Conservation (phyloP, 306 rosid species). For the Cotoneaster glaucophyllus region DNA sequence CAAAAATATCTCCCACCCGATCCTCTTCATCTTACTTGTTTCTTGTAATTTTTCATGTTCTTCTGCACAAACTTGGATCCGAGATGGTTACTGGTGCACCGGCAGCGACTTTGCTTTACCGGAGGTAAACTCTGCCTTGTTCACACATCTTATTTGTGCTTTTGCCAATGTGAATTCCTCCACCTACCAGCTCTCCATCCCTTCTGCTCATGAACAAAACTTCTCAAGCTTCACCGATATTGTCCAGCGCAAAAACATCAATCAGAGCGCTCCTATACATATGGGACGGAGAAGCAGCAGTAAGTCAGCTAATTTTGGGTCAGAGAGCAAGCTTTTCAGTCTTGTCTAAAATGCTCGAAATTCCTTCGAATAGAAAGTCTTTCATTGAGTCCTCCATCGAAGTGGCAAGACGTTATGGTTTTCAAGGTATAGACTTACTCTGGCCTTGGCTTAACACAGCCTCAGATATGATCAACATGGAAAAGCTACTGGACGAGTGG, state of each 20-base stretch:
- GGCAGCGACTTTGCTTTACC: slow-evolving; percentile 20
- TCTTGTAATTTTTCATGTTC: not conserved
- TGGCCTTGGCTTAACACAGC: slow-evolving; percentile 22
- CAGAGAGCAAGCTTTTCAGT: not conserved
- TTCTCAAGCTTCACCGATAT: slow-evolving; percentile 30
- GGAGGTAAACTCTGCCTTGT: slow-evolving; percentile 28
- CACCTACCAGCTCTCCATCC: slow-evolving; percentile 20
- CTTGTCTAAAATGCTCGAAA: slow-evolving; percentile 24
- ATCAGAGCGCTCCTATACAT: slow-evolving; percentile 33
- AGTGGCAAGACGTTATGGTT: slow-evolving; percentile 31
- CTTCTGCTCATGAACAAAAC: slow-evolving; percentile 15
- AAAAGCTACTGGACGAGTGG: slow-evolving; percentile 37
- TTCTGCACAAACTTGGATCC: slow-evolving; percentile 26
- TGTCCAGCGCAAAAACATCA: slow-evolving; percentile 22
- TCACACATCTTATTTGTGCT: slow-evolving; percentile 38
- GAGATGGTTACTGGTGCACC: slow-evolving; percentile 41
- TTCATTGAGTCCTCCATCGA: slow-evolving; percentile 50
- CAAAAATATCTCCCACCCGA: not conserved
- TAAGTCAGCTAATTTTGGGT: slow-evolving; percentile 9
- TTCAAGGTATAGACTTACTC: slow-evolving; percentile 40
- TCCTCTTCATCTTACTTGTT: not conserved
- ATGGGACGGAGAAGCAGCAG: slow-evolving; percentile 14
- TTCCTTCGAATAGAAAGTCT: slow-evolving; percentile 19
- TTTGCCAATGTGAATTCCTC: slow-evolving; percentile 24
- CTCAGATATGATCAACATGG: slow-evolving; percentile 26